Evolutionary conservation across 371 early-diverging fungal species (phyloP), one percentile per base, ranked within the genome.

Genomic region (Mucor saturninus): DNA sequence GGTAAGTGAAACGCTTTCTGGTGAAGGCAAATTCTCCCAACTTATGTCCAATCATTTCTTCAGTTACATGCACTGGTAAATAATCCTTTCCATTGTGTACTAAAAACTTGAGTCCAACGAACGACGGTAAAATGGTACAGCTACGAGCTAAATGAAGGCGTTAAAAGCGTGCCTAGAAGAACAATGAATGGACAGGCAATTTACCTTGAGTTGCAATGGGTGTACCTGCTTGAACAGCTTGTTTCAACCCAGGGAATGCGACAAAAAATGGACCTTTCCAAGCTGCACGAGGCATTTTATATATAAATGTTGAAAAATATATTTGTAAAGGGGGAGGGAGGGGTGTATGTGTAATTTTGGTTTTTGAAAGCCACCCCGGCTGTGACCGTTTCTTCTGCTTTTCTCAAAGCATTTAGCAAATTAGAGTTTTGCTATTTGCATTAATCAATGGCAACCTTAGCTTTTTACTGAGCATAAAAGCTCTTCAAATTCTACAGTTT

Each of bases 261-360:
- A 91, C 90, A 69, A 95, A 91, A 79, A 88, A 95, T 37, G 95
- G 97, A 64, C 96, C 96, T 83, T 97, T 97, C 98, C 98, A 98
- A 59, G 89, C 90, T 40, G 97, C 86, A 69, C 98, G 93, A 63
- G 87, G 83, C 83, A 86, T 83, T 39, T 62, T 39, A 11, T 39
- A 54, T 29, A 29, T 3, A 43, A 21, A 32, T 38, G 28, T 30
- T 54, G 15, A 32, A 46, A 28, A 29, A 37, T 42, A 26, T 45
- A 14, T n/a, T 30, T 32, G 43, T 39, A 50, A 30, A 28, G 59
- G 21, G 49, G 35, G 32, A 50, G 48, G 42, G 57, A 39, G n/a
- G 52, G 42, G 37, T 42, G 1, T 28, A 54, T 35, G 8, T 35
- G 35, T 35, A 54, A 39, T 10, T 21, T 28, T 10, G 40, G 30